Base-by-base conservation (phyloP, 2,329 filamentous ascomycete genomes). In the Colletotrichum melonis region DNA sequence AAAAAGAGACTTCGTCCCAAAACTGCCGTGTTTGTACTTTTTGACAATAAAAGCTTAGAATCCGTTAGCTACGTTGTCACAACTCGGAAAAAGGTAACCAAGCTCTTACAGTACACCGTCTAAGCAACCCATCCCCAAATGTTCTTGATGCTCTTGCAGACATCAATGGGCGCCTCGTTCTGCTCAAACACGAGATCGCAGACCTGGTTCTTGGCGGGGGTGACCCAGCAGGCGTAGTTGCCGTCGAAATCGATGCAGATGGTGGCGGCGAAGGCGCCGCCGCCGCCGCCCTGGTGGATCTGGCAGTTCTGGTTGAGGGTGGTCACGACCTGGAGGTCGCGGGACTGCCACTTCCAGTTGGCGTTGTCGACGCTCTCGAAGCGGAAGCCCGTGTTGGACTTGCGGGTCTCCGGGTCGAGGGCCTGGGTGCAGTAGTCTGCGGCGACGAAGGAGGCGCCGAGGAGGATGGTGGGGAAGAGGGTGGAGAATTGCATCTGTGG, bases 201-300 rank as follows among this genome's bases (percentile, higher is more conserved):
- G 38, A 69, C 54, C 5, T 65, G 49, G 67, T 69, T 65, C 35
- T 65, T 49, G 35, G 49, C 26, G 0, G 67, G 67, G 6, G 67
- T 8, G 22, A 19, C 26, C 67, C 67, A 69, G 28, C 67, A 69
- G 52, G 59, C 60, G 1, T 64, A 69, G 52, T 69, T 69, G 0
- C 67, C 67, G 1, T 58, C 24, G 11, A 64, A 69, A 16, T 69
- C 67, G 35, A 69, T 57, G 54, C 67, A 69, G 16, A 69, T 26
- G 6, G 38, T 11, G 14, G 59, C 59, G 14, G 67, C n/a, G n/a
- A 52, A 69, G 5, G 24, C 16, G 3, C 60, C 67, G 59, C 67
- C 67, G 28, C 67, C 59, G 52, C 67, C 67, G 8, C 67, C 67
- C 38, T 69, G 67, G 59, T 65, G 67, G 11, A 69, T 5, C 26